Evolutionary conservation across 306 rosid genomes (phyloP), one percentile per base, ranked within the genome.

Genomic region (Arachis stenosperma): DNA sequence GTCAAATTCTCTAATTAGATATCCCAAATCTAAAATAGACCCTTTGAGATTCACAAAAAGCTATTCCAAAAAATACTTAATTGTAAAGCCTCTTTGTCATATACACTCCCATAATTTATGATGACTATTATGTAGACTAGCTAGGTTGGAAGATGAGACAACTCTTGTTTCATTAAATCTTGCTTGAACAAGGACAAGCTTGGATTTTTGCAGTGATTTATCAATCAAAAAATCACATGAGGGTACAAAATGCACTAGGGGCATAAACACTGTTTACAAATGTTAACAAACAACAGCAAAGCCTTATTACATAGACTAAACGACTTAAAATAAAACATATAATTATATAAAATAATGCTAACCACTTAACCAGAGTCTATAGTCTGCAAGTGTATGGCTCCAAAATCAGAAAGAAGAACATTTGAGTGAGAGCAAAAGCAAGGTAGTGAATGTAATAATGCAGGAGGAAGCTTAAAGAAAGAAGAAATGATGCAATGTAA

Each of bases 11-110:
- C 17, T 53, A 40, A 71, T 3, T 30, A 71, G n/a, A n/a, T 13
- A 61, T 58, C 58, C 17, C 6, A 75, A 75, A 75, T 65, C 57
- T 42, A 64, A 74, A 74, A 55, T 41, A 41, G 11, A n/a, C 5
- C 53, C 68, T 17, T 51, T 9, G 66, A 70, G 64, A 71, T 22
- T 9, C 4, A 57, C 7, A 52, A 29, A 4, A 41, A 15, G 10
- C 48, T 48, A 29, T 22, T 30, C 10, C 41, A 13, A 60, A 60
- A 43, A 59, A 61, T 77, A 37, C 69, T 72, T 27, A 30, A 15
- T 33, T 14, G 37, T 22, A 22, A 1, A 22, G 27, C 27, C 27
- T 22, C 27, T 22, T 37, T 37, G 2, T n/a, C 42, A 62, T 22
- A 59, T 44, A 30, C 57, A 46, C 39, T 9, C 10, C 6, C 7